Evolutionary conservation across 441 rosid species (phyloP), one percentile per base, ranked within the genome.

Genomic region (Melastoma candidum): DNA sequence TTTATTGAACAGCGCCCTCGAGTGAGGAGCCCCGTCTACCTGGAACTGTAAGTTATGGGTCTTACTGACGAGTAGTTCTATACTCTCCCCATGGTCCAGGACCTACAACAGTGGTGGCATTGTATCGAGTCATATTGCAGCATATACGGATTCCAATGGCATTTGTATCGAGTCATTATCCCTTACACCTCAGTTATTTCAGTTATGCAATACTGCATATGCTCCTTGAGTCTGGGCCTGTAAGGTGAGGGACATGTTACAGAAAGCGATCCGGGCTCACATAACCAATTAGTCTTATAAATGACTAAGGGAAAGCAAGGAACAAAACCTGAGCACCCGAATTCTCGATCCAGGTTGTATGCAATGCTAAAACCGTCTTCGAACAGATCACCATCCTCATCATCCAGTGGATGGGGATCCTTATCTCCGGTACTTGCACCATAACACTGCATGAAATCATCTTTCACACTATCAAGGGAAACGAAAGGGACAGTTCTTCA

Each of bases 201-300:
- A 44, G 93, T n/a, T n/a, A 83, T 71, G 73, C 97, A 89, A 63
- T 89, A 93, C 72, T 83, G 84, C 97, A 93, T 89, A 66, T 93
- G 98, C 73, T 93, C 99, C 84, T 86, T 89, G 53, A 93, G 95
- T 70, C 76, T 74, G 50, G 99, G 96, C 71, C 99, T 93, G 66
- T 59, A 17, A 69, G 49, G 56, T 4, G 8, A 1, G 8, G 41
- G 8, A 36, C 8, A 36, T 9, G 7, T 36, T 36, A 36, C 41
- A 36, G 8, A 4, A 36, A 36, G 63, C 25, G 9, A 36, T 36
- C 8, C 41, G 8, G 41, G 8, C 41, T 36, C 41, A 4, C 8
- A 2, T 36, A 4, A 36, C 8, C 8, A 9, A 36, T 9, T 26
- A 4, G 12, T 44, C 11, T 12, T 0, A 24, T 3, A 4, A 25